phyloP scores from a whole-genome alignment of 2,329 filamentous ascomycete genomes.

The Colletotrichum scovillei region DNA sequence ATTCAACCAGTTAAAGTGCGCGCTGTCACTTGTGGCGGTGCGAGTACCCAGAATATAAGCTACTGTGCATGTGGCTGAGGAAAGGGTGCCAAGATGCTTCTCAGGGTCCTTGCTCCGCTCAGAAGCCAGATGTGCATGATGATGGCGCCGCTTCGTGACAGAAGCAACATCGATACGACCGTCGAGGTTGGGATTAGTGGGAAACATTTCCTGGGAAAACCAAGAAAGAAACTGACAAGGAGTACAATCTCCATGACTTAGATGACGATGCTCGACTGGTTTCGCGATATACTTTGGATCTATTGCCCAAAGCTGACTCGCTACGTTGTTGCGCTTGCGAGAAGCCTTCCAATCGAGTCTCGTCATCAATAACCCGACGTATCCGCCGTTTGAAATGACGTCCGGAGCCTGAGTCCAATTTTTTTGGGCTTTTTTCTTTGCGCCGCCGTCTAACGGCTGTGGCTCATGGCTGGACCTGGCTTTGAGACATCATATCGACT shows the following conservation, averaged over 20 bases:
- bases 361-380: background rate
- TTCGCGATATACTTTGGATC: background rate
- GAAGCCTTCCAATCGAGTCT: background rate
- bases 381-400: slow-evolving; percentile 4
- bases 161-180: background rate
- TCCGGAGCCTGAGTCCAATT: background rate
- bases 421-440: background rate
- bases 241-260: background rate
- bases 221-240: background rate
- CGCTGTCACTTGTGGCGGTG: slow-evolving; percentile 16
- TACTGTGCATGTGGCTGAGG: slow-evolving; percentile 17
- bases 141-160: background rate
- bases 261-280: background rate
- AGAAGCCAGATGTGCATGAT: background rate
- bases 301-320: background rate
- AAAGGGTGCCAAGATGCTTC: background rate
- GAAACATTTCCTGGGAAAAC: too few species aligned
- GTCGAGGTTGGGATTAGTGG: background rate
- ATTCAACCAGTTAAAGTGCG: background rate
- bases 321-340: background rate
- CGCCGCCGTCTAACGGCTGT: slow-evolving; percentile 19
- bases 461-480: slow-evolving; percentile 25
- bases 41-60: slow-evolving; percentile 1
- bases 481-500: slow-evolving; percentile 24
- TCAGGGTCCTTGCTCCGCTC: slow-evolving; percentile 12